Percentiles rank a stretch among this genome's conserved stretches.
These are phyloP conservation scores for Trypanosoma vivax DNA, from an alignment of 208 protist species.

Conservation along the genomic window DNA sequence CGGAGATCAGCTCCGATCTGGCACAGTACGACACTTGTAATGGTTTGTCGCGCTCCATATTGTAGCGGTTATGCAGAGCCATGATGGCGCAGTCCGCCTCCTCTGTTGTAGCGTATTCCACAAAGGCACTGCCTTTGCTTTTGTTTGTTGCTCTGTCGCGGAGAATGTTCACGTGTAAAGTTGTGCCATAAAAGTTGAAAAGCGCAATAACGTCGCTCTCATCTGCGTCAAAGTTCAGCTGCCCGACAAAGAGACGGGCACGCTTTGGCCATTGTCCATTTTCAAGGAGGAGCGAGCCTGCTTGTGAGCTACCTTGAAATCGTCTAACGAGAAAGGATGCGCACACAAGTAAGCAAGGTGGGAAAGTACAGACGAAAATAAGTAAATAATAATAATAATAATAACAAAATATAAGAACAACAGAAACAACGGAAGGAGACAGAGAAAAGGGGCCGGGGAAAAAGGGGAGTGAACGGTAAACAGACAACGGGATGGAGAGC, in stretches of 20 bases:
- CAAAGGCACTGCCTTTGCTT: slow-evolving; percentile 49
- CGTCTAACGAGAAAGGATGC: no score
- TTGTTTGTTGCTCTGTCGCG: slow-evolving; percentile 45
- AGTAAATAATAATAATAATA: no score
- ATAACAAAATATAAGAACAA: no score
- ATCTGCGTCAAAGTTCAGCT: slow-evolving; percentile 65
- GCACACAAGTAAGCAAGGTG: no score
- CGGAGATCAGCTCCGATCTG: slow-evolving; percentile 45
- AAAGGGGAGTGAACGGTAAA: no score
- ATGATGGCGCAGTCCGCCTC: slow-evolving; percentile 72
- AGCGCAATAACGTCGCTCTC: slow-evolving; percentile 57
- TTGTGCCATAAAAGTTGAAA: slow-evolving; percentile 69
- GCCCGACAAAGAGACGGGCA: slow-evolving; percentile 62
- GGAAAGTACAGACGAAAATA: no score
- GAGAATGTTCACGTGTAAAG: slow-evolving; percentile 66
- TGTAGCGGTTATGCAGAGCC: slow-evolving; percentile 54
- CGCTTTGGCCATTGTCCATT: not conserved
- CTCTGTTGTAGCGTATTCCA: slow-evolving; percentile 51
- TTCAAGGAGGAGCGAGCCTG: no score
- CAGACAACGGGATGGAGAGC: no score
- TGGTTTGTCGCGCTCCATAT: slow-evolving; percentile 63
- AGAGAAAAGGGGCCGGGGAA: no score
- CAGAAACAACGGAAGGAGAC: no score
- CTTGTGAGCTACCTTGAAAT: no score
- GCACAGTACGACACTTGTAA: slow-evolving; percentile 75